These are phyloP conservation scores for Boletus edulis DNA, from an alignment of 768 basidiomycete species.

Conservation along the genomic window DNA sequence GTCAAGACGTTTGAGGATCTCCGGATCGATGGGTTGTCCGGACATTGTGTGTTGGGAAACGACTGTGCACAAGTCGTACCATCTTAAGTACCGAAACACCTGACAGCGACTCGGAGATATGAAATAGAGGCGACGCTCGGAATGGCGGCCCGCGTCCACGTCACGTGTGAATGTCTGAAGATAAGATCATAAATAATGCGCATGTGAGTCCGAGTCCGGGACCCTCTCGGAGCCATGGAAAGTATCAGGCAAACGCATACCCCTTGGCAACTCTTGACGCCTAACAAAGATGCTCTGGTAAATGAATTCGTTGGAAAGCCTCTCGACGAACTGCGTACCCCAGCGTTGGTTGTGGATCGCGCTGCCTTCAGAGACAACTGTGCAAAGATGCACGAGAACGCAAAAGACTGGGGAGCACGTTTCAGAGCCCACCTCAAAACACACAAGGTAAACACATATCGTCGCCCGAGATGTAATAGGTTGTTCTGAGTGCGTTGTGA, in stretches of 20 bases:
- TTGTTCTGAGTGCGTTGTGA: slow-evolving; percentile 7
- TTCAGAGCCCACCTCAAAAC: slow-evolving; percentile 88
- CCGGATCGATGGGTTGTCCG: slow-evolving; percentile 58
- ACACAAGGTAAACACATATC: slow-evolving; percentile 54
- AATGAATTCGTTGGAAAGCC: slow-evolving; percentile 56
- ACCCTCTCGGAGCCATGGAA: slow-evolving; percentile 17
- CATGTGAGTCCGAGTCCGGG: background rate
- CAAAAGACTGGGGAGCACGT: slow-evolving; percentile 60
- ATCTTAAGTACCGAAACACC: slow-evolving; percentile 11
- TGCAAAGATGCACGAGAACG: slow-evolving; percentile 64
- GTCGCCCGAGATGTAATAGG: background rate
- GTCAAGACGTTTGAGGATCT: slow-evolving; percentile 55
- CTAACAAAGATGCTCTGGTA: slow-evolving; percentile 49
- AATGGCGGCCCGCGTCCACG: slow-evolving; percentile 2
- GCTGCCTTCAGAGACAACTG: slow-evolving; percentile 72
- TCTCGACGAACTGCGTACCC: slow-evolving; percentile 63
- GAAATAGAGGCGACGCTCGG: slow-evolving; percentile 2
- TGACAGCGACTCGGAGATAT: background rate
- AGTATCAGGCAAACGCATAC: slow-evolving; percentile 44
- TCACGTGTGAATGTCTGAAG: background rate
- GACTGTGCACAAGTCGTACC: background rate
- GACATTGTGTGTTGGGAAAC: slow-evolving; percentile 14
- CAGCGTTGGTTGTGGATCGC: slow-evolving; percentile 77
- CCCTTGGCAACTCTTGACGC: slow-evolving; percentile 38
- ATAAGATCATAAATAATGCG: slow-evolving; percentile 2